phyloP scores from a whole-genome alignment of 2,329 filamentous ascomycete species.

The Colletotrichum godetiae region DNA sequence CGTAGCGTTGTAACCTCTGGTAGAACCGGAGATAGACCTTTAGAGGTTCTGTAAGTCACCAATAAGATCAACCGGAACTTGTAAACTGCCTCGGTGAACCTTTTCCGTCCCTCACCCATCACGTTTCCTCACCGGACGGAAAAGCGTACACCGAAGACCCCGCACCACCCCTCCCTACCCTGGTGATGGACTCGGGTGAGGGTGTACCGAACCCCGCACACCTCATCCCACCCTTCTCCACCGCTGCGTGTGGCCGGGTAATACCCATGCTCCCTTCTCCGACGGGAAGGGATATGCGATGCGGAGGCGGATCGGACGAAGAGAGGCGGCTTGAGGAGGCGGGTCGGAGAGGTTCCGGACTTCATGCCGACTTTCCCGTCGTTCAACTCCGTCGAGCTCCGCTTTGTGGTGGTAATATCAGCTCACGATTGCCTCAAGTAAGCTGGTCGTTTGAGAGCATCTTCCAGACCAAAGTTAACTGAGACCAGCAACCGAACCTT shows the following conservation, averaged over 20 bases:
- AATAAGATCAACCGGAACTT: no score
- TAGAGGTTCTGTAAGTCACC: neutral
- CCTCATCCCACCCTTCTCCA: conserved; percentile 3
- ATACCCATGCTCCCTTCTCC: neutral
- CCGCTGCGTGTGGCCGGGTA: conserved; percentile 8
- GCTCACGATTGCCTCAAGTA: conserved; percentile 26
- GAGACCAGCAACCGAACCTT: neutral
- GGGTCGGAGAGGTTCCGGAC: conserved; percentile 30
- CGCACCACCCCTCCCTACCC: neutral
- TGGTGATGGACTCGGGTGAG: conserved; percentile 13
- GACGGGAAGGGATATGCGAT: conserved; percentile 3
- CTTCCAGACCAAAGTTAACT: no score
- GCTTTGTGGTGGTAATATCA: conserved; percentile 13
- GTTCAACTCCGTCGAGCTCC: conserved; percentile 21
- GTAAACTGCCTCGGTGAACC: neutral
- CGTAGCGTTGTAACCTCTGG: neutral
- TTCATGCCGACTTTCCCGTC: conserved; percentile 16
- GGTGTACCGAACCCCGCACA: conserved; percentile 26
- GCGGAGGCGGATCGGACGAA: conserved; percentile 18
- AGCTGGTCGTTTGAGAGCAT: neutral
- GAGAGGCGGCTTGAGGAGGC: neutral
- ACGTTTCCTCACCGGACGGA: conserved; percentile 26
- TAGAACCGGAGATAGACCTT: neutral
- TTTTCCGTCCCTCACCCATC: neutral
- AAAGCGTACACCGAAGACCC: conserved; percentile 6